Percentiles rank a stretch among this genome's conserved stretches.
Evolutionary conservation across 139 green algal species (phyloP).

Genomic region (Raphidocelis subcapitata): DNA sequence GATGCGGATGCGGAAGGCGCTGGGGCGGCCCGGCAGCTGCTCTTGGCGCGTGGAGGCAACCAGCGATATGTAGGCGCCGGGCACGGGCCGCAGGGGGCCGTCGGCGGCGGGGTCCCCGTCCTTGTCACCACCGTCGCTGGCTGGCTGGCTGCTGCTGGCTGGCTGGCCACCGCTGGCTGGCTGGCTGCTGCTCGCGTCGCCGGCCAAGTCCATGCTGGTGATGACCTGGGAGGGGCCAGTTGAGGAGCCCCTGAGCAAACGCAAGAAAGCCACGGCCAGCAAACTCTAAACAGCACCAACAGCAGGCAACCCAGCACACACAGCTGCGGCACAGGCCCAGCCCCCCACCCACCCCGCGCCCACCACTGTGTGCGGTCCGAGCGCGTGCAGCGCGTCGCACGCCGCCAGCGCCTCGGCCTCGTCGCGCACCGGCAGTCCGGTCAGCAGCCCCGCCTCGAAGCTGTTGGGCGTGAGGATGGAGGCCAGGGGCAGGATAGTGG

Average conservation of each 20-base stretch:
- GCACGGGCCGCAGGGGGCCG: conserved; percentile 4
- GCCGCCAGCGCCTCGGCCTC: conserved; percentile 55
- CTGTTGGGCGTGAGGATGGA: conserved; percentile 86
- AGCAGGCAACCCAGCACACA: neutral
- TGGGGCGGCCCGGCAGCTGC: conserved; percentile 40
- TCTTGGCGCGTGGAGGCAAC: conserved; percentile 58
- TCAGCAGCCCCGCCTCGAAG: conserved; percentile 88
- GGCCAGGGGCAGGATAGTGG: conserved; percentile 66
- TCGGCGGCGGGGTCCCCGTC: neutral
- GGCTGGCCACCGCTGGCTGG: neutral
- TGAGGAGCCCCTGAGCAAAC: neutral
- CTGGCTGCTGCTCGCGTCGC: neutral
- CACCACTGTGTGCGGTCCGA: conserved; percentile 77
- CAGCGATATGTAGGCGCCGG: conserved; percentile 43
- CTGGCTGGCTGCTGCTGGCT: neutral
- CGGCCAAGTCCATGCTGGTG: conserved; percentile 54
- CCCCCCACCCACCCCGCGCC: neutral
- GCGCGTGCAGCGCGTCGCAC: conserved; percentile 59
- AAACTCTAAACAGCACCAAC: neutral
- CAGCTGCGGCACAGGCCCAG: neutral
- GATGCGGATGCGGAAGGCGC: conserved; percentile 48
- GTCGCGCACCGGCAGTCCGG: conserved; percentile 53
- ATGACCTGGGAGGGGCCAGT: conserved; percentile 40
- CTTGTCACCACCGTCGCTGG: neutral
- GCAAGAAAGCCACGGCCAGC: too few relatives aligned